Evolutionary conservation across 352 stramenopile genomes (phyloP), one percentile per base, ranked within the genome.

Genomic region (Phytopythium boreale): DNA sequence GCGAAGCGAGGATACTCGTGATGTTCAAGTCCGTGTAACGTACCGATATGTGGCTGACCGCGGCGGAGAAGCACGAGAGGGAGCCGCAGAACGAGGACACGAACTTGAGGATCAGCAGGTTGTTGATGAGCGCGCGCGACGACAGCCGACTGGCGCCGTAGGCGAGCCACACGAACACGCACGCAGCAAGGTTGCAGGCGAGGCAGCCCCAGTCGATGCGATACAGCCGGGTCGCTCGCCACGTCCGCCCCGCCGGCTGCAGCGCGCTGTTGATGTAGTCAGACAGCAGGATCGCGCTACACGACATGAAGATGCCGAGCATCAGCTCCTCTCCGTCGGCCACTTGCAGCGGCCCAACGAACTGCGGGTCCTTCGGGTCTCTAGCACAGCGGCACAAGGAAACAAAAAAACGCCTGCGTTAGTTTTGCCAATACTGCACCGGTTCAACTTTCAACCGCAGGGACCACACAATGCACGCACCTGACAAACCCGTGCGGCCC

Each of bases 351-450:
- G 61, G 66, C 26, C 82, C 82, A 56, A 91, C 75, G 64, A 91
- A 90, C 29, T 90, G 82, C 22, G 87, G 82, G 36, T 95, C 87
- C 11, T 90, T 95, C 1, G 80, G 85, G 56, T 95, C 87, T 50
- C 83, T 95, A 26, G 4, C 53, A 15, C 20, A 46, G 27, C 1
- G 46, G 4, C 9, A 17, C 10, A 52, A 8, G 46, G 12, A 49
- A 10, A 26, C 47, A 60, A 5, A 60, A 5, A 15, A 22, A 6
- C 22, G 7, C 41, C 41, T 31, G 29, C 36, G 24, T 56, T 15
- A 27, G n/a, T 2, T 39, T 39, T 14, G 12, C 9, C 24, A 31
- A 6, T 55, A 7, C 19, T 37, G 36, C n/a, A n/a, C n/a, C 15
- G 24, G 22, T 36, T 3, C 31, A 36, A 8, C 31, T 36, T 39